Conservation (phyloP, 192 early-diverging fungal genomes). For the Coemansia sp. region DNA sequence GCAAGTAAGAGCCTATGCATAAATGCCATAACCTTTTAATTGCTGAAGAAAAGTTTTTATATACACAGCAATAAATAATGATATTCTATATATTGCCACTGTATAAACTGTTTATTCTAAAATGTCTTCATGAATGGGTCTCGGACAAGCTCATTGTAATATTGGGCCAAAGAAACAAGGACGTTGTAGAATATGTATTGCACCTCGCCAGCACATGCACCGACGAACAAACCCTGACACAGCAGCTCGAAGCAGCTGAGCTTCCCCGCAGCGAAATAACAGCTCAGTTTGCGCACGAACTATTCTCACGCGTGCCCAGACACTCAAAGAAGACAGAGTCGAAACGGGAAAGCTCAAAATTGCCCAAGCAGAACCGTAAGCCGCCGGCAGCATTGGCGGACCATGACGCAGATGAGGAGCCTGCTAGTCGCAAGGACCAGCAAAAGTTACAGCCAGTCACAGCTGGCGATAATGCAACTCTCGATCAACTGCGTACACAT, state of each 20-base stretch:
- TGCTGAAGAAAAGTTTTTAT: no score
- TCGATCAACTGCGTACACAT: not conserved
- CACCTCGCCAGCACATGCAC: constrained; percentile 34
- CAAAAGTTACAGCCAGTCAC: not conserved
- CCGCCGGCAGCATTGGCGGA: not conserved
- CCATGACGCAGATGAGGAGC: not conserved
- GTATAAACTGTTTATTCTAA: not conserved
- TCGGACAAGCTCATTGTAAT: constrained; percentile 48
- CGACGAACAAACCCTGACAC: constrained; percentile 45
- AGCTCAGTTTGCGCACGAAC: constrained; percentile 63
- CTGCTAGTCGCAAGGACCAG: not conserved
- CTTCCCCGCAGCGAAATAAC: constrained; percentile 60
- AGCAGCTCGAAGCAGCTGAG: constrained; percentile 59
- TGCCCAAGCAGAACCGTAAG: not conserved
- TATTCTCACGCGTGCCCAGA: constrained; percentile 55
- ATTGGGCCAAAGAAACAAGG: constrained; percentile 41
- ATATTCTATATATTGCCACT: no score
- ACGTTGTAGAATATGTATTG: constrained; percentile 47
- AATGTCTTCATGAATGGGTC: constrained; percentile 43
- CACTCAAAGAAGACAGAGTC: constrained; percentile 35
- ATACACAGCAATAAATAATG: no score
- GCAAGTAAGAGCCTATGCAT: no score
- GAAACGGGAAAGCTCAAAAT: not conserved
- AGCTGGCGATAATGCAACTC: not conserved
- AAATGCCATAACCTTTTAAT: no score